Base-by-base conservation (phyloP, 768 basidiomycete genomes). In the Lentinus brumalis region DNA sequence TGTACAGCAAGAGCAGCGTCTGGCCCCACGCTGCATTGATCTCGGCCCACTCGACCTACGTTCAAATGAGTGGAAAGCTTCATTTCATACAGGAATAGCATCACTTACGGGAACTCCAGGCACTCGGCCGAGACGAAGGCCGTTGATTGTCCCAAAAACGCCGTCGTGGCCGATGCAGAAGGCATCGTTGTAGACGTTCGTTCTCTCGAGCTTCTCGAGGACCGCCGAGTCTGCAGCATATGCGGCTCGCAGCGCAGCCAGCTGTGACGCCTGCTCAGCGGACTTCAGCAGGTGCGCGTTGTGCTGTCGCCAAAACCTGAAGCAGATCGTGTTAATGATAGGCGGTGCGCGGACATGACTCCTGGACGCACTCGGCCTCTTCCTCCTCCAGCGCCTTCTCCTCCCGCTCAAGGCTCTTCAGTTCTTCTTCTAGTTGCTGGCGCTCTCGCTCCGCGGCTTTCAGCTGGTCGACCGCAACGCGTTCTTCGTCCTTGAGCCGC, bases 1-100 rank as follows among this genome's bases (percentile, higher is more conserved):
- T 94, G 69, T 96, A 92, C 39, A 98, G 77, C 57, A 98, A 80
- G 16, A 98, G 81, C n/a, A 96, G 79, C 0, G 96, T 93, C 71
- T 97, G 90, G 1, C 97, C 97, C 95, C 96, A 97, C 16, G 97
- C 97, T 11, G 97, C 97, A 70, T 98, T 98, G 73, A 98, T 95
- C 75, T 99, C 97, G 3, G 93, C 86, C 96, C 96, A 99, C 71
- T 98, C 97, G 32, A 98, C 96, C 87, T 93, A 59, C 41, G 29
- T 26, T 14, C 12, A 10, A 18, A 16, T 46, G n/a, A 46, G 45
- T 46, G 15, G 18, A 15, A 4, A 18, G n/a, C 16, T 3, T 1
- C n/a, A 18, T 53, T 16, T 35, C 11, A 11, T 11, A 11, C 11
- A 11, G 51, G 30, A 29, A 5, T 26, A 3, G 21, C n/a, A 31